Conservation (phyloP, 1,284 basidiomycete genomes). For the Butyriboletus appendiculatus region DNA sequence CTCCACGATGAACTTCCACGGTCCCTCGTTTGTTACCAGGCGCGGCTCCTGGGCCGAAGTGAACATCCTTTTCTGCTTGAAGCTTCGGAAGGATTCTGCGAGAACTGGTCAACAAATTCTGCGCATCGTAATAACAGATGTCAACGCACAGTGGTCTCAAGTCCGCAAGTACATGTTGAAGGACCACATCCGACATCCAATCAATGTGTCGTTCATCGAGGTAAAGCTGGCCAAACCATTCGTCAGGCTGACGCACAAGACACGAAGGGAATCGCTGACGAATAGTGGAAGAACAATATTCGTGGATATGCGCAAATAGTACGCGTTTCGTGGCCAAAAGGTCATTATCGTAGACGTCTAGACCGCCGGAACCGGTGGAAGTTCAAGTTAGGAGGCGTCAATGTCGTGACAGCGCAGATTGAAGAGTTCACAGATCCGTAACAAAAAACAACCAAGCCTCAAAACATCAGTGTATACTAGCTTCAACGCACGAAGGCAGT, state of each 20-base stretch:
- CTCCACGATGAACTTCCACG: conserved; percentile 75
- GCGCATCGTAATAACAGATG: not conserved
- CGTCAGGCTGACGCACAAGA: conserved; percentile 2
- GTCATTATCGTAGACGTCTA: conserved; percentile 35
- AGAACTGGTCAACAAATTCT: conserved; percentile 4
- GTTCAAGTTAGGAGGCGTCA: not conserved
- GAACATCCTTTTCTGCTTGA: conserved; percentile 53
- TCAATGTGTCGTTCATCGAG: conserved; percentile 74
- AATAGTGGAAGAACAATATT: conserved; percentile 68
- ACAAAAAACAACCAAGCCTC: not conserved
- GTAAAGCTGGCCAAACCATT: conserved; percentile 53
- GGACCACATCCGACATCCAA: conserved; percentile 75
- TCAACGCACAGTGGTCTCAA: conserved; percentile 61
- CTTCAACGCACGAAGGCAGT: not conserved
- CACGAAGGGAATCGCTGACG: conserved; percentile 37
- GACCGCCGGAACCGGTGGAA: not conserved
- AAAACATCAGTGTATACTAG: not conserved
- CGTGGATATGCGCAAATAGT: conserved; percentile 69
- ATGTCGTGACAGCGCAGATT: not conserved
- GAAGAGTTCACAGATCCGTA: not conserved
- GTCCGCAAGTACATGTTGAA: conserved; percentile 73
- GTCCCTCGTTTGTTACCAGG: conserved; percentile 56
- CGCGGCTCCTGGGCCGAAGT: conserved; percentile 41
- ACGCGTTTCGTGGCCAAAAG: conserved; percentile 62
- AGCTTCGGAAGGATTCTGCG: conserved; percentile 67